phyloP scores from a whole-genome alignment of 73 alveolate genomes.

The Tetrahymena borealis region DNA sequence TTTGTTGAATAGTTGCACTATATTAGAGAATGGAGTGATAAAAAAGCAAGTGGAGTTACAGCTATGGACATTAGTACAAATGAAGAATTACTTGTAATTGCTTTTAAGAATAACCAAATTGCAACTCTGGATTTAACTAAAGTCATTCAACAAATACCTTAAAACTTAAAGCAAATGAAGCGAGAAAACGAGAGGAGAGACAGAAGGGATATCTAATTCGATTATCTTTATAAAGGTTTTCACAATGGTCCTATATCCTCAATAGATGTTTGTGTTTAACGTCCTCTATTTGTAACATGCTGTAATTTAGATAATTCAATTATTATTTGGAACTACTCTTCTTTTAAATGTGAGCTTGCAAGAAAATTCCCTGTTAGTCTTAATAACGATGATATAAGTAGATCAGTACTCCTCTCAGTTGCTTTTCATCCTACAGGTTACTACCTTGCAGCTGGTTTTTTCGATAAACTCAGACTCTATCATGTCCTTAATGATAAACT shows the following conservation, averaged over 20 bases:
- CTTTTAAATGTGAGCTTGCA: slow-evolving; percentile 74
- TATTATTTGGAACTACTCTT: slow-evolving; percentile 94
- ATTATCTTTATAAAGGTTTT: slow-evolving; percentile 92
- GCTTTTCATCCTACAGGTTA: slow-evolving; percentile 99
- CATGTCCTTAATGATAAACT: slow-evolving; percentile 92
- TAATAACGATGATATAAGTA: slow-evolving; percentile 40
- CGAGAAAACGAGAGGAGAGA: slow-evolving; percentile 48
- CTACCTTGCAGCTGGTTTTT: slow-evolving; percentile 94
- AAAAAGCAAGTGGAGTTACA: slow-evolving; percentile 35
- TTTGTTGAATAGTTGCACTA: slow-evolving; percentile 31
- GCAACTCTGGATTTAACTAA: slow-evolving; percentile 49
- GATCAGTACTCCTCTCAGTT: slow-evolving; percentile 73
- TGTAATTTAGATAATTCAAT: slow-evolving; percentile 87
- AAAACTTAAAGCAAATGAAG: slow-evolving; percentile 48
- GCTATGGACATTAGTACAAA: slow-evolving; percentile 71
- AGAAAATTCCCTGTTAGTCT: slow-evolving; percentile 36
- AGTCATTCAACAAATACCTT: slow-evolving; percentile 18
- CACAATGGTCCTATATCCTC: slow-evolving; percentile 90
- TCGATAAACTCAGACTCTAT: slow-evolving; percentile 89
- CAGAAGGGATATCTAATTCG: slow-evolving; percentile 84
- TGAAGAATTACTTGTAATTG: slow-evolving; percentile 88
- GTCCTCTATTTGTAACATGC: slow-evolving; percentile 95
- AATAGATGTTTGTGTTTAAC: slow-evolving; percentile 92
- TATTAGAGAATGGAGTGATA: slow-evolving; percentile 32
- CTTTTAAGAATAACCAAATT: slow-evolving; percentile 86